Evolutionary conservation across 768 basidiomycete species (phyloP), one percentile per base, ranked within the genome.

Genomic region (Podaxis pistillaris): DNA sequence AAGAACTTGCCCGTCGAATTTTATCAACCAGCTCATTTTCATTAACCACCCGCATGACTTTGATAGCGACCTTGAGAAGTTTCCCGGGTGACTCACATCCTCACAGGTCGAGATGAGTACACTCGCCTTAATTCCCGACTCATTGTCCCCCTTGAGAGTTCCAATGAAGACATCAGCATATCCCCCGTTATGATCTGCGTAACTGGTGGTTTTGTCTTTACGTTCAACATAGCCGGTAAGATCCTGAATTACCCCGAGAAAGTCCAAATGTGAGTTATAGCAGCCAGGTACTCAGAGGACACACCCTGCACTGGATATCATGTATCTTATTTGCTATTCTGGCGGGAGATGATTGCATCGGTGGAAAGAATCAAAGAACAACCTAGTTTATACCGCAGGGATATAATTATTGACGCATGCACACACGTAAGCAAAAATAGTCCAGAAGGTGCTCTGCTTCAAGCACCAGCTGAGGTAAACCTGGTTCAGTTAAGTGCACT

Each of bases 21-120:
- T 28, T 57, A 22, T 3, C 44, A 5, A 19, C 41, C 9, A 8
- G 12, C n/a, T 26, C 56, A 4, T 41, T n/a, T 17, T 57, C 56
- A 15, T 57, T 57, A 5, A 17, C 22, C 41, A 46, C 19, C 22
- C 56, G 56, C 28, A 57, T n/a, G 12, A 57, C 56, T 57, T 57
- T 57, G 38, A 57, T 57, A 4, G 49, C 49, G 3, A 50, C 49
- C 49, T 50, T 22, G 26, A 22, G 22, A 50, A 19, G n/a, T 8
- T 24, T 44, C 4, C 13, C n/a, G 1, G 4, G 12, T 44, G 11
- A 44, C 13, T 13, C n/a, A 11, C n/a, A 44, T 13, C 41, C 9
- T 13, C 11, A 44, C 13, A 15, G n/a, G 11, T 13, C n/a, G n/a
- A 1, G 24, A 11, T 50, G 4, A 2, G 13, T 19, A 22, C 19